A percentile compares a stretch with the other conserved stretches of the same genome.
Evolutionary conservation across 768 basidiomycete genomes (phyloP).

Genomic region (Naganishia vaughanmartiniae): DNA sequence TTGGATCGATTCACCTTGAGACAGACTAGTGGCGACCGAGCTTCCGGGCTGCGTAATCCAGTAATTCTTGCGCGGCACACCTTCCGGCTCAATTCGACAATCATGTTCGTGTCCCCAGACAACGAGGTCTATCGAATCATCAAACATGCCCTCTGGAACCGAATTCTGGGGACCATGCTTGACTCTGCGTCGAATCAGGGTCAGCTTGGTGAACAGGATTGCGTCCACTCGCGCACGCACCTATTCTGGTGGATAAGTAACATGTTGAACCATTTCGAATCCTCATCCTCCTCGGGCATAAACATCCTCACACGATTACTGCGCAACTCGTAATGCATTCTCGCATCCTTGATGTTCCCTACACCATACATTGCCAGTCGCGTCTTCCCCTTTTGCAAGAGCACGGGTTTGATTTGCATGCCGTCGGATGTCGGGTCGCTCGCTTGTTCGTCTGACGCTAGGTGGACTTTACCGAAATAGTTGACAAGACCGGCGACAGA

Average conservation of each 20-base stretch:
- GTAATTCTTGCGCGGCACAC: constrained; percentile 86
- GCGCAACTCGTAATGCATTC: constrained; percentile 93
- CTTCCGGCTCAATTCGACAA: constrained; percentile 84
- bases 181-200: constrained; percentile 60
- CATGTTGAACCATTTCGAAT: constrained; percentile 82
- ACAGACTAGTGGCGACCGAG: constrained; percentile 87
- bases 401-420: constrained; percentile 82
- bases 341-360: constrained; percentile 91
- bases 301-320: constrained; percentile 95
- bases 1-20: constrained; percentile 85
- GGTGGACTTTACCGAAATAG: constrained; percentile 95
- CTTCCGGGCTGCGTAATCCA: constrained; percentile 92
- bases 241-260: constrained; percentile 93
- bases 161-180: constrained; percentile 91
- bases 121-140: constrained; percentile 87
- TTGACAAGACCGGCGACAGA: constrained; percentile 91
- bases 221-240: constrained; percentile 55
- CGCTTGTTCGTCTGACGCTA: constrained; percentile 66
- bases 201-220: constrained; percentile 19
- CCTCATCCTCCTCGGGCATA: constrained; percentile 78
- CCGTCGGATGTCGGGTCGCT: constrained; percentile 58
- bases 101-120: constrained; percentile 99
- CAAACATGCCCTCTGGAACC: constrained; percentile 95
- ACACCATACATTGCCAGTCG: constrained; percentile 89
- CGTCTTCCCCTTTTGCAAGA: constrained; percentile 81